Conservation (phyloP, 495 filamentous ascomycete genomes). For the Penicillium parvum region DNA sequence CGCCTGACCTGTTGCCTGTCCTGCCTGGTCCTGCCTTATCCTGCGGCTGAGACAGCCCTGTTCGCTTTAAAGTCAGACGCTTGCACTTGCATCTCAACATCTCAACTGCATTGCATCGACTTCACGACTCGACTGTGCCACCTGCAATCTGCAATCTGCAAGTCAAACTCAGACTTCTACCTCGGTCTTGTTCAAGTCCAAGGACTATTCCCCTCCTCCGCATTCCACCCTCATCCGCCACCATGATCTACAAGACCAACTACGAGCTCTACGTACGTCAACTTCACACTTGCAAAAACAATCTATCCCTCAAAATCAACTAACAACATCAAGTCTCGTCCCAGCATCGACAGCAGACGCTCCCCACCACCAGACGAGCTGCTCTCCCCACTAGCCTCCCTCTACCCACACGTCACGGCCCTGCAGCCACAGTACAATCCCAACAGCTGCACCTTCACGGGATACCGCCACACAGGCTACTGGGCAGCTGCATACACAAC, state of each 20-base stretch:
- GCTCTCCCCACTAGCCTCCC: conserved; percentile 34
- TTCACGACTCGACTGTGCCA: background rate
- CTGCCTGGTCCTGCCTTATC: background rate
- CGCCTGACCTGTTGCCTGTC: too few species aligned
- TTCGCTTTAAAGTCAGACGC: conserved; percentile 5
- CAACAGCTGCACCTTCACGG: conserved; percentile 34
- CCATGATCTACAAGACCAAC: conserved; percentile 44
- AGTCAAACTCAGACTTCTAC: background rate
- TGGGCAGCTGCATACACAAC: conserved; percentile 37
- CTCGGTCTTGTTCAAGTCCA: conserved; percentile 6
- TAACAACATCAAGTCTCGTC: conserved; percentile 18
- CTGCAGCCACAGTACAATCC: conserved; percentile 37
- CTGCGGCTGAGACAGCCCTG: conserved; percentile 7
- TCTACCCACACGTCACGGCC: conserved; percentile 41
- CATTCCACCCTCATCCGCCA: conserved; percentile 6
- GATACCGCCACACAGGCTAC: conserved; percentile 34
- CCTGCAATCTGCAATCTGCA: background rate
- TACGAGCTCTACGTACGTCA: conserved; percentile 41
- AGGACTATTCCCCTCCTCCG: background rate
- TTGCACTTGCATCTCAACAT: conserved; percentile 9
- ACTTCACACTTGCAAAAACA: background rate
- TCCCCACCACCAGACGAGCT: conserved; percentile 30
- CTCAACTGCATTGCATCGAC: conserved; percentile 4
- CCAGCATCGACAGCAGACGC: conserved; percentile 24
- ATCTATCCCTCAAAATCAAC: background rate